phyloP scores from a whole-genome alignment of 805 yeast species.

The Yamadazyma ubonensis region DNA sequence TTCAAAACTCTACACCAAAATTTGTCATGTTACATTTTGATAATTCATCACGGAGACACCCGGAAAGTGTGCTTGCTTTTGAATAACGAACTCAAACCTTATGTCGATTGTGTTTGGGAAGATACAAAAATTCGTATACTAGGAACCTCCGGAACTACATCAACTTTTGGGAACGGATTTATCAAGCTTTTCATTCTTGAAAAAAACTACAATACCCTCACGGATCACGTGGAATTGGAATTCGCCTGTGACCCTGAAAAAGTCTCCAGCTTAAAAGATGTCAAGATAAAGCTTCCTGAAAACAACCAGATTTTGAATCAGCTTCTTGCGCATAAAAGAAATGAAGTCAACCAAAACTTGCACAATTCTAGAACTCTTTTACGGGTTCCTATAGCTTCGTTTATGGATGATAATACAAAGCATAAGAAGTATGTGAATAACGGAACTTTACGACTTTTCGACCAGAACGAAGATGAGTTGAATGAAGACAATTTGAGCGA shows the following conservation, averaged over 20 bases:
- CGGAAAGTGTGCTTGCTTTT: constrained; percentile 20
- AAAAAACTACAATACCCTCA: constrained; percentile 19
- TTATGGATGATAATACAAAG: constrained; percentile 22
- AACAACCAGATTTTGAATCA: constrained; percentile 2
- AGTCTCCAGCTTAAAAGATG: constrained; percentile 9
- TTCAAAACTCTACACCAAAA: constrained; percentile 27
- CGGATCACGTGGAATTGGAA: constrained; percentile 20
- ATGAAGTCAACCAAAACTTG: constrained; percentile 5
- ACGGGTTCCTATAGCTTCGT: constrained; percentile 30
- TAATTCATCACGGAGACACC: constrained; percentile 16
- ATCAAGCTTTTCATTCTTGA: constrained; percentile 23
- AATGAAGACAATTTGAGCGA: constrained; percentile 13
- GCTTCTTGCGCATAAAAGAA: constrained; percentile 5
- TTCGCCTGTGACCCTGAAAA: background rate
- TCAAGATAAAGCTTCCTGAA: constrained; percentile 12
- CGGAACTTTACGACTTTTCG: constrained; percentile 25
- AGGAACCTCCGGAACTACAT: constrained; percentile 34
- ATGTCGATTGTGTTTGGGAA: constrained; percentile 27
- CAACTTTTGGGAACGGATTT: constrained; percentile 35
- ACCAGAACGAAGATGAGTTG: constrained; percentile 9
- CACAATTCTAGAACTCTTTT: constrained; percentile 15
- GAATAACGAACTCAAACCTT: constrained; percentile 30
- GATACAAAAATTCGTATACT: constrained; percentile 28
- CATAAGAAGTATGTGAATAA: constrained; percentile 19
- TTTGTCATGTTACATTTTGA: constrained; percentile 28